Conservation (phyloP, 805 yeast genomes). For the Ogataea ganodermae region DNA sequence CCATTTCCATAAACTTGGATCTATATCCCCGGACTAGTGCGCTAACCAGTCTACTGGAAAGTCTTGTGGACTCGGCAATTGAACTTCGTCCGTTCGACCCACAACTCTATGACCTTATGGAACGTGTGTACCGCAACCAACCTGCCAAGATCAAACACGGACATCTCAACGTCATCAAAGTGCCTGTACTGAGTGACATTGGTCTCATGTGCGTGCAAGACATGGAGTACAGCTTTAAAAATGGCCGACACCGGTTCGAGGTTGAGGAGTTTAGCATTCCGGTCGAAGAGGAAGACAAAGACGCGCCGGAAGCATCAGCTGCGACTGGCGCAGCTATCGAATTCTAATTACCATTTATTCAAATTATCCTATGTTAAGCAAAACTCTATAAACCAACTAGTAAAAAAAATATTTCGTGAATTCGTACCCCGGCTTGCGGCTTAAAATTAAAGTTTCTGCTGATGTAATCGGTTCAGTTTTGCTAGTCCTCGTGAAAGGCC, state of each 20-base stretch:
- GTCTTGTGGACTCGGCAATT: conserved; percentile 63
- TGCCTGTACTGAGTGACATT: conserved; percentile 70
- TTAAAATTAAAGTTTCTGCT: neutral
- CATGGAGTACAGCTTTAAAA: conserved; percentile 83
- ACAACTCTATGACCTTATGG: conserved; percentile 64
- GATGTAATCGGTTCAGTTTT: neutral
- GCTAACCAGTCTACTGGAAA: conserved; percentile 55
- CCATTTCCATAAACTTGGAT: conserved; percentile 64
- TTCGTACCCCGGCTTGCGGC: conserved; percentile 5
- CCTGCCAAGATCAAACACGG: conserved; percentile 86
- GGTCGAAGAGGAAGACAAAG: conserved; percentile 75
- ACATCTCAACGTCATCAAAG: conserved; percentile 68
- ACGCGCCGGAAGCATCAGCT: conserved; percentile 15
- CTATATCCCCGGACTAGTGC: conserved; percentile 58
- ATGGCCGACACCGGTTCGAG: conserved; percentile 80
- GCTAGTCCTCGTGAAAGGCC: conserved; percentile 3
- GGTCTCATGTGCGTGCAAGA: conserved; percentile 78
- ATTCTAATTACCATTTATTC: conserved; percentile 3
- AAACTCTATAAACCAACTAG: neutral
- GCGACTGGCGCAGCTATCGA: too few relatives aligned
- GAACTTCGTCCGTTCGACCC: conserved; percentile 83
- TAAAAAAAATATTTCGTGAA: neutral
- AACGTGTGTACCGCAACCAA: conserved; percentile 66
- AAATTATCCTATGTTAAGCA: neutral
- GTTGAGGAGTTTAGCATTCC: conserved; percentile 98